Evolutionary conservation across 768 basidiomycete genomes (phyloP).

Genomic region (Boletales sp.): DNA sequence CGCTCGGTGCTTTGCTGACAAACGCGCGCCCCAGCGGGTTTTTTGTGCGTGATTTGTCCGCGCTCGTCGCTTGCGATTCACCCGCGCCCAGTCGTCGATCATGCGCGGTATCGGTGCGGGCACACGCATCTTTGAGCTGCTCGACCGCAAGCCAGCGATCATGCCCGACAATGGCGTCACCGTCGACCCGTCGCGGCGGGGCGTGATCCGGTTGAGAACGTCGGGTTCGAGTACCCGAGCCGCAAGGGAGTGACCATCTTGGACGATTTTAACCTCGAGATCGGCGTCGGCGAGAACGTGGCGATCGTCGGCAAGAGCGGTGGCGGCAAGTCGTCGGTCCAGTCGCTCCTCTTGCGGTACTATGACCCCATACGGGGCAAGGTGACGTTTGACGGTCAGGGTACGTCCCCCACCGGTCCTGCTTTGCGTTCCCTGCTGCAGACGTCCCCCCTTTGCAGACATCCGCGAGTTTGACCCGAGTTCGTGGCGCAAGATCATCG

Average conservation of each 20-base stretch:
- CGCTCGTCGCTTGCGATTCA: background rate
- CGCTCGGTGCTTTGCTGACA: background rate
- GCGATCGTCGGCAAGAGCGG: conserved; percentile 93
- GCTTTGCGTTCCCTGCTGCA: too few species aligned
- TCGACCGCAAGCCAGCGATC: conserved; percentile 78
- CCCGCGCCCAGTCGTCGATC: conserved; percentile 65
- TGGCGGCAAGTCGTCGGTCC: conserved; percentile 90
- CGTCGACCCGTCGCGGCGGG: conserved; percentile 55
- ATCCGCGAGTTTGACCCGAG: conserved; percentile 81
- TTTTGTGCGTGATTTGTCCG: conserved; percentile 30
- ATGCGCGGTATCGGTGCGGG: conserved; percentile 98
- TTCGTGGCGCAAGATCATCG: conserved; percentile 86
- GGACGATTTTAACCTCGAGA: conserved; percentile 76
- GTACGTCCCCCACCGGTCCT: conserved; percentile 31
- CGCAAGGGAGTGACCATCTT: conserved; percentile 78
- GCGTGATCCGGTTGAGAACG: conserved; percentile 77
- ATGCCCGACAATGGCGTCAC: conserved; percentile 57
- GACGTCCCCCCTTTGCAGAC: conserved; percentile 43
- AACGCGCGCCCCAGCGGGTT: conserved; percentile 28
- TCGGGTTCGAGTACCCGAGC: conserved; percentile 88
- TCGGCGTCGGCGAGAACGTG: conserved; percentile 82
- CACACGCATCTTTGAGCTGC: conserved; percentile 87
- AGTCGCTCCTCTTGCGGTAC: conserved; percentile 81
- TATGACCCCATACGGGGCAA: conserved; percentile 85
- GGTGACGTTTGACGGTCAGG: conserved; percentile 83